Base-by-base conservation (phyloP, 805 yeast genomes). In the Lachancea sp. region DNA sequence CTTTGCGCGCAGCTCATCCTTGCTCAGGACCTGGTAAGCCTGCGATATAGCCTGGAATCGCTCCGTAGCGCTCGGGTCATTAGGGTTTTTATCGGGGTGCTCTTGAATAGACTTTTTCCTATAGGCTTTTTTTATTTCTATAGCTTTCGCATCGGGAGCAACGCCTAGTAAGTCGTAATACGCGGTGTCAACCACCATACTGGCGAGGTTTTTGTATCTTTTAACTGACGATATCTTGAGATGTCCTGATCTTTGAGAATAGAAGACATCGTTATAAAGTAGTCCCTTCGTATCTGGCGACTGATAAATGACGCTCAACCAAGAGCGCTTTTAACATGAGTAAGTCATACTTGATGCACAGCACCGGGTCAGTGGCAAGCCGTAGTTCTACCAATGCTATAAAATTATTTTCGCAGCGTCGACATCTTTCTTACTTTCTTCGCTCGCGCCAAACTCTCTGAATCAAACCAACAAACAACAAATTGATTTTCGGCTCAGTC, bases 61-160 rank as follows among this genome's bases (percentile, higher is more conserved):
- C 49, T 74, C 75, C 16, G 87, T 86, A 9, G 95, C 93, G 15
- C 70, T 70, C 4, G 88, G 87, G 60, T 83, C 86, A 50, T 79
- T 77, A 25, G 83, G 85, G 55, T 85, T 85, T 65, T 85, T 85
- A 62, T 85, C 95, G 2, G 95, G 95, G 62, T 85, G 95, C 54
- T 78, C 80, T 54, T 75, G 77, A 44, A 85, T 73, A 1, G 95
- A 89, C 63, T 80, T 79, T 61, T 81, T 82, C 47, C 93, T 69
- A 65, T 85, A 85, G 0, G 91, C 90, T 60, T 83, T 85, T 60
- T 85, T 85, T 63, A 85, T 81, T 46, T 82, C 85, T 6, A 72
- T 68, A 3, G 78, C 80, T 5, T 79, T 73, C 4, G 91, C 90
- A 2, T 74, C 70, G 1, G 74, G 65, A 0, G 67, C 62, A 2